Base-by-base conservation (phyloP, 2,329 filamentous ascomycete genomes). In the Coleophoma eucalyptorum region DNA sequence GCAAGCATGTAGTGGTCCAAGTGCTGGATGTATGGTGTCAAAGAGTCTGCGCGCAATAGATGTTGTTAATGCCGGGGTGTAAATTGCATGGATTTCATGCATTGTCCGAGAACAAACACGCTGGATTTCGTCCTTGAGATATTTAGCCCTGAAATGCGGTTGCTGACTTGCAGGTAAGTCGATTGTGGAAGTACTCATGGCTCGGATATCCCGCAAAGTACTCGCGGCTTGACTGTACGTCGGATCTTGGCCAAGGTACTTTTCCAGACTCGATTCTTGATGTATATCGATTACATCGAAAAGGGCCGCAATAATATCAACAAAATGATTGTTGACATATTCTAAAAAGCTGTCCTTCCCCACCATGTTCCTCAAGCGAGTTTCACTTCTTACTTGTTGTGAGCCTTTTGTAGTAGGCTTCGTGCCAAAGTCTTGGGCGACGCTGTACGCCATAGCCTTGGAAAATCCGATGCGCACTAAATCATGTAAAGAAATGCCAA, bases 1-100 rank as follows among this genome's bases (percentile, higher is more conserved):
- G 65, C 90, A 94, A 35, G 89, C 87, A 67, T 97, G 89, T 5
- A 97, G 74, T 18, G 94, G 88, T 0, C 94, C 95, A 5, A 97
- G 73, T 0, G 91, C 89, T 18, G 87, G 81, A 62, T 95, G 86
- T 16, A 97, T 86, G 1, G 85, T 86, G 64, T 90, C 87, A 49
- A 99, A 74, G 3, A 99, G 77, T 55, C 80, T 86, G 47, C 95
- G 83, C 48, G 88, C 83, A 21, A 95, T 79, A 52, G 84, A 87
- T 0, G 86, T 81, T 46, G 91, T 84, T 38, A 92, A 72, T 3
- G 87, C 78, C 5, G 90, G 81, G 1, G 84, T 89, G 89, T 90
- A 96, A 12, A 96, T 76, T 5, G 68, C 77, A 48, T 72, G 70
- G 37, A 83, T 69, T 43, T 90, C 81, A 58, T 83, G 83, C 18